These are phyloP conservation scores for Dianthus caryophyllus DNA, from an alignment of 148 eudicot species.

Conservation along the genomic window DNA sequence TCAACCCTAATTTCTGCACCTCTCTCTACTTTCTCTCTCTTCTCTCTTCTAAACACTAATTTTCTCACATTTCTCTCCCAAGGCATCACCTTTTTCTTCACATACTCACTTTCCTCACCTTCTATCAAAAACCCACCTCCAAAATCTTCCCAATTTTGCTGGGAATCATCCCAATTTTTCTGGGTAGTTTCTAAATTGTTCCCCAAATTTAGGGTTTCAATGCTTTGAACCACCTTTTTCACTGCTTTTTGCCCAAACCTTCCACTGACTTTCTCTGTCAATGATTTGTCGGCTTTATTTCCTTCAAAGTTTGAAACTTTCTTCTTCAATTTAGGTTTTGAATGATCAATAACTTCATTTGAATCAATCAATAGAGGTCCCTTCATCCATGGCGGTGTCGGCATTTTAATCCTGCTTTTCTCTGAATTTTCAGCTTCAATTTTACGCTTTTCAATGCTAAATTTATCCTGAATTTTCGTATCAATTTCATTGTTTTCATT, in stretches of 20 bases:
- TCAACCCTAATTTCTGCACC: constrained; percentile 69
- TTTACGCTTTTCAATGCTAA: constrained; percentile 1
- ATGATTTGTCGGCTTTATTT: constrained; percentile 28
- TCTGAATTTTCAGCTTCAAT: constrained; percentile 10
- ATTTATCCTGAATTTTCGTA: neutral
- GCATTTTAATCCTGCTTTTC: constrained; percentile 37
- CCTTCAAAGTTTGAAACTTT: constrained; percentile 12
- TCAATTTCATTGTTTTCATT: constrained; percentile 11
- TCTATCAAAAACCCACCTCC: constrained; percentile 42
- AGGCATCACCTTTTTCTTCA: constrained; percentile 52
- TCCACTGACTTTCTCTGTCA: constrained; percentile 58
- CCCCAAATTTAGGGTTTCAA: constrained; percentile 36
- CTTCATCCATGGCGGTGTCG: constrained; percentile 95
- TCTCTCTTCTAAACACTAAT: constrained; percentile 46
- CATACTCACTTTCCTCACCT: constrained; percentile 16
- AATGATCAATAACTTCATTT: constrained; percentile 40
- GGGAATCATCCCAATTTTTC: constrained; percentile 34
- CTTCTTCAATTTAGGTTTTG: constrained; percentile 30
- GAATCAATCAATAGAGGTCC: constrained; percentile 46
- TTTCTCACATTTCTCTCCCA: constrained; percentile 59
- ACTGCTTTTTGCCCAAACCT: constrained; percentile 60
- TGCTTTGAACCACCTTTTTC: constrained; percentile 42
- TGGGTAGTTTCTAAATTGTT: constrained; percentile 21
- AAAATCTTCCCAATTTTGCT: constrained; percentile 25
- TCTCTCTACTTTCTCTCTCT: constrained; percentile 55